Base-by-base conservation (phyloP, 805 yeast species). In the Yarrowia sp. region DNA sequence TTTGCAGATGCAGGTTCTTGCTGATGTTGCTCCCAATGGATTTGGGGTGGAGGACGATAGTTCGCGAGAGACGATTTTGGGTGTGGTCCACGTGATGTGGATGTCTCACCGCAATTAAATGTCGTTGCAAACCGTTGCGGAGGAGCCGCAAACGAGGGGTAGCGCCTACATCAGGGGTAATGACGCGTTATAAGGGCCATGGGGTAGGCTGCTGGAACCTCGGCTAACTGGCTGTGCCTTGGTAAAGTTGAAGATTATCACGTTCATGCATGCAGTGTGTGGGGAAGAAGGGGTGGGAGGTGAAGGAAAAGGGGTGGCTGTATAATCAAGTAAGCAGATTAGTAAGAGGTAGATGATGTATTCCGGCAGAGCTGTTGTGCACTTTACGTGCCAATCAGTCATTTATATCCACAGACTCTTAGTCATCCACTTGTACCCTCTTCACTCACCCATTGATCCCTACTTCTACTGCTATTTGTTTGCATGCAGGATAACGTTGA, bases 251-350 rank as follows among this genome's bases (percentile, higher is more conserved):
- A 55, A 39, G 61, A 58, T 43, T 58, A 58, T 58, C 64, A 58
- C 64, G 64, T 58, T 58, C 64, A 58, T 58, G 64, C 64, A 58
- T 58, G 64, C 64, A 58, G 61, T 58, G 64, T 55, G 61, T 58
- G 64, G 64, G 64, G 64, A 58, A 58, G 50, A 40, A 58, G 64
- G 64, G 49, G 49, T n/a, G 10, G 13, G 13, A 36, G 30, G 30
- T 24, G 30, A 24, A 24, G 30, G 30, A 24, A 7, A 24, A 24
- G 30, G 30, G 30, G 30, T 24, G 30, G 30, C 6, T 24, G 30
- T 24, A 7, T 1, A 24, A 24, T 24, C 30, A 24, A 24, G 30
- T 24, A 24, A 7, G 30, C 7, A 7, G 30, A 7, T 24, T 24
- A 7, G 30, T 24, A 24, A 24, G 30, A 24, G 30, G 30, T 24